A percentile compares a stretch with the other conserved stretches of the same genome.
Evolutionary conservation across 2,329 filamentous ascomycete species (phyloP).

Genomic region (Verticillium klebahnii): DNA sequence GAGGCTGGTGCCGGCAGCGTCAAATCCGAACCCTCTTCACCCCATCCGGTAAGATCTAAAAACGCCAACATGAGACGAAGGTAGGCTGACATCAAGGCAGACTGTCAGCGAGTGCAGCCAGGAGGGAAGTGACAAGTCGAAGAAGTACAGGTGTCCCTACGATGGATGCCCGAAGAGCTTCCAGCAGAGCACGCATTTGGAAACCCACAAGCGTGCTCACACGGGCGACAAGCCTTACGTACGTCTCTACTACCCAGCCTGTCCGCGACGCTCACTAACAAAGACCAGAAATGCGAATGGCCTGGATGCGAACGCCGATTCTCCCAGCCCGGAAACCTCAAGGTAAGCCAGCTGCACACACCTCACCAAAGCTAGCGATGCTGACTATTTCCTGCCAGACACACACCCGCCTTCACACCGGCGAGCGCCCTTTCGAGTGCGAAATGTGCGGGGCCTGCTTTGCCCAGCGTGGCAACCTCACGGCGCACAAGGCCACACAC

Average conservation of each 20-base stretch:
- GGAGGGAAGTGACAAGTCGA: slow-evolving; percentile 25
- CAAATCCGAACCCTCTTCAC: slow-evolving; percentile 8
- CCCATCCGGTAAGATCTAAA: neutral
- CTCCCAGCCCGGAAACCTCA: slow-evolving; percentile 86
- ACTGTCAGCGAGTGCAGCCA: neutral
- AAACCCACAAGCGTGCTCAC: slow-evolving; percentile 84
- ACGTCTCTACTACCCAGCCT: slow-evolving; percentile 30
- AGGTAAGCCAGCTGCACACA: slow-evolving; percentile 44
- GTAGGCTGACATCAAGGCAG: neutral
- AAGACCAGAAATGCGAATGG: slow-evolving; percentile 60
- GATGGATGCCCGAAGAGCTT: slow-evolving; percentile 77
- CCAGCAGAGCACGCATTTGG: slow-evolving; percentile 86
- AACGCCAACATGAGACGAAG: too few relatives aligned
- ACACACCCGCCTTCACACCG: slow-evolving; percentile 82
- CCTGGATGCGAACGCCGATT: slow-evolving; percentile 74
- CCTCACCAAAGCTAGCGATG: too few relatives aligned
- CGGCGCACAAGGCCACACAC: slow-evolving; percentile 79
- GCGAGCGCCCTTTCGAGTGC: slow-evolving; percentile 80
- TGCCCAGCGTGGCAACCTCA: slow-evolving; percentile 80
- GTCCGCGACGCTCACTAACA: slow-evolving; percentile 17
- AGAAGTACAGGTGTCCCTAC: slow-evolving; percentile 69
- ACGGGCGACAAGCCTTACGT: slow-evolving; percentile 90
- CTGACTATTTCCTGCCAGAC: slow-evolving; percentile 38
- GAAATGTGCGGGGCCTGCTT: slow-evolving; percentile 77
- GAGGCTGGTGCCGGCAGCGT: slow-evolving; percentile 11